A percentile compares a stretch with the other conserved stretches of the same genome.
Evolutionary conservation across 768 basidiomycete genomes (phyloP).

Genomic region (Hygrophoropsis aurantiaca): DNA sequence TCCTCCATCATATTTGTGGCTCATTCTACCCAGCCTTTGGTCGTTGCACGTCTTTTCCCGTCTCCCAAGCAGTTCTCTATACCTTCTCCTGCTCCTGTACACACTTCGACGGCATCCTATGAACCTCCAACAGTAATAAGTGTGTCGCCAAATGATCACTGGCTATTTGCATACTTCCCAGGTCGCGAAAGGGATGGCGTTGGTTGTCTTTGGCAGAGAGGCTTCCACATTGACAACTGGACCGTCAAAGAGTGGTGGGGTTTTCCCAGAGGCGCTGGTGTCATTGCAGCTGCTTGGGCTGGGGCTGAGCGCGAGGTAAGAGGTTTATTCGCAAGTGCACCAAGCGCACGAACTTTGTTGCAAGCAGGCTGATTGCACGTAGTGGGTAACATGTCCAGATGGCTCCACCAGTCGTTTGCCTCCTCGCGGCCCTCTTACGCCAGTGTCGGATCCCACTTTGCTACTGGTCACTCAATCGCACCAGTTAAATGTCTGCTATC

Average conservation of each 20-base stretch:
- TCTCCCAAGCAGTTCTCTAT: constrained; percentile 66
- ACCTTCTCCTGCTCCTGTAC: constrained; percentile 50
- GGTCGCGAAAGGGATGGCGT: constrained; percentile 54
- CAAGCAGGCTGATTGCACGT: constrained; percentile 3
- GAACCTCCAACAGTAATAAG: constrained; percentile 64
- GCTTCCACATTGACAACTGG: constrained; percentile 63
- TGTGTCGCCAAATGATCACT: constrained; percentile 55
- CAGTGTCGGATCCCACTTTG: constrained; percentile 53
- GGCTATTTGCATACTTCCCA: constrained; percentile 78
- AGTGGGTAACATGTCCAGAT: constrained; percentile 55
- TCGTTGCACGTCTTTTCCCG: constrained; percentile 67
- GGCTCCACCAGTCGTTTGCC: constrained; percentile 57
- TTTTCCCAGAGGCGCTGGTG: constrained; percentile 50
- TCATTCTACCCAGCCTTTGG: constrained; percentile 58
- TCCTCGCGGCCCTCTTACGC: constrained; percentile 54
- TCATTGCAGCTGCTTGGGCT: constrained; percentile 65
- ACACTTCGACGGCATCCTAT: constrained; percentile 47
- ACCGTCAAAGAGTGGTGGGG: constrained; percentile 55
- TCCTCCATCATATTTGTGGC: constrained; percentile 70
- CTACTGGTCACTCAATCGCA: constrained; percentile 67
- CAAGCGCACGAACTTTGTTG: not conserved
- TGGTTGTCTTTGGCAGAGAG: constrained; percentile 67
- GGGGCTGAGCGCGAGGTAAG: constrained; percentile 59
- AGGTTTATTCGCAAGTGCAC: constrained; percentile 4
- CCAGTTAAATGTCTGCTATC: constrained; percentile 52